phyloP scores from a whole-genome alignment of 352 stramenopile species.

The Phytophthora syringae region DNA sequence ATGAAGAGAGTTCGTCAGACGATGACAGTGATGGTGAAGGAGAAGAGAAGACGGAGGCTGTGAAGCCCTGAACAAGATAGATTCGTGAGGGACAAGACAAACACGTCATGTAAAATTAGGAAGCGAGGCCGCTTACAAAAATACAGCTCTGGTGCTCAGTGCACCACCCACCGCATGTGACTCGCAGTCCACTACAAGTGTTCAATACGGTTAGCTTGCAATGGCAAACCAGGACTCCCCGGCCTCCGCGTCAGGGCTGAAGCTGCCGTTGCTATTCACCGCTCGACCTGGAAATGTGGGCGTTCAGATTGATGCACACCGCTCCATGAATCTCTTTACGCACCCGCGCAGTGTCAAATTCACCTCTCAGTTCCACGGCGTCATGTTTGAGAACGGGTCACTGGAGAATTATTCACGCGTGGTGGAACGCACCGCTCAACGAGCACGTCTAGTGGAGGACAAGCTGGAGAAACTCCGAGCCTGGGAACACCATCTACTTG shows the following conservation, averaged over 20 bases:
- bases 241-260: too few species aligned
- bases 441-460: conserved; percentile 49
- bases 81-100: conserved; percentile 5
- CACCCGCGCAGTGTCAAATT: conserved; percentile 68
- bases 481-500: conserved; percentile 50
- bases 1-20: conserved; percentile 41
- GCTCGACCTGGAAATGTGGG: conserved; percentile 77
- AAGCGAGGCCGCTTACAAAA: conserved; percentile 29
- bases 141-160: conserved; percentile 25
- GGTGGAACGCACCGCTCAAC: conserved; percentile 57
- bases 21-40: conserved; percentile 16
- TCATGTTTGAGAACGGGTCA: conserved; percentile 70
- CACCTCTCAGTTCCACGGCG: conserved; percentile 69
- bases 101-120: conserved; percentile 45
- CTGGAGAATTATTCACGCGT: conserved; percentile 77
- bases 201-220: conserved; percentile 1
- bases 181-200: conserved; percentile 8
- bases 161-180: conserved; percentile 12
- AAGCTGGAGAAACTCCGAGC: conserved; percentile 55
- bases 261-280: conserved; percentile 56
- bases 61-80: conserved; percentile 13
- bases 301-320: conserved; percentile 79
- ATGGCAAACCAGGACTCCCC: too few species aligned
- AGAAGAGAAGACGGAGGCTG: neutral
- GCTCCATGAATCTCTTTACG: conserved; percentile 61